These are phyloP conservation scores for Termitomyces sp. DNA, from an alignment of 768 basidiomycete species.

Conservation along the genomic window DNA sequence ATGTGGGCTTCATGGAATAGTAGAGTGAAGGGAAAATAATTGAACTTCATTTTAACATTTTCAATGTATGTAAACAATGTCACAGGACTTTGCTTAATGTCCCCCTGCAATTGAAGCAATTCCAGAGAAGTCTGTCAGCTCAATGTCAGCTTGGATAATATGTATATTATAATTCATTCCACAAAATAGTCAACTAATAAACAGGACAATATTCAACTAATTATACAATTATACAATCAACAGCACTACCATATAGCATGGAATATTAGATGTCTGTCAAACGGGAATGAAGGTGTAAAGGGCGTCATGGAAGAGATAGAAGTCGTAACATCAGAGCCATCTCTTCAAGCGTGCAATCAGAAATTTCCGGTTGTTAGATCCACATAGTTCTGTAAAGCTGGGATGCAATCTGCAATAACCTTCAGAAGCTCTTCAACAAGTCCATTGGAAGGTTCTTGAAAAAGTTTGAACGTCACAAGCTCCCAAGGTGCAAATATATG, in stretches of 20 bases:
- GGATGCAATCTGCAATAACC: constrained; percentile 11
- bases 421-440: constrained; percentile 1
- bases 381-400: constrained; percentile 7
- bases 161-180: background rate
- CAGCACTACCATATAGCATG: background rate
- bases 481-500: constrained; percentile 10
- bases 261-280: background rate
- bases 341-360: background rate
- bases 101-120: no score
- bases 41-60: no score
- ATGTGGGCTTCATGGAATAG: no score
- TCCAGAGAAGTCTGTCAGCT: no score
- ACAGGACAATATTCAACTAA: background rate
- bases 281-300: background rate
- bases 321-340: no score
- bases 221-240: background rate
- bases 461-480: constrained; percentile 6
- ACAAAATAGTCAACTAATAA: background rate
- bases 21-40: no score
- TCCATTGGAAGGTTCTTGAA: background rate
- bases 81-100: no score
- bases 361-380: background rate
- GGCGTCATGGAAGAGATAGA: background rate
- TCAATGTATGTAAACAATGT: no score
- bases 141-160: background rate